Percentiles rank a stretch among this genome's conserved stretches.
Evolutionary conservation across 306 rosid species (phyloP).

Genomic region (Astragalus glycyphyllos): DNA sequence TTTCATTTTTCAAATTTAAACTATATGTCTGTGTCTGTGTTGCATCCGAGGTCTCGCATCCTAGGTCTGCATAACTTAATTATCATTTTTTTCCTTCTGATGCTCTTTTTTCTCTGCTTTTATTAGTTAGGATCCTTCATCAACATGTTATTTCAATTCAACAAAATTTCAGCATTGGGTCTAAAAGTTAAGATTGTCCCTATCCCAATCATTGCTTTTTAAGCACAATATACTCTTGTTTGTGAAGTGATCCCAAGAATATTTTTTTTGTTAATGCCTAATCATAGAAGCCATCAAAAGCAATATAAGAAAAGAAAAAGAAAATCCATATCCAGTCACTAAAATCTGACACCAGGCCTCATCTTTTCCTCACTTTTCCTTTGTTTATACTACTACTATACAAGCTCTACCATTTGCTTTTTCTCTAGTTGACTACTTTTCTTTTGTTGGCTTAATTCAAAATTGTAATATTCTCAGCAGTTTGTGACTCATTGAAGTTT

Average conservation of each 20-base stretch:
- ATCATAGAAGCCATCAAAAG: conserved; percentile 94
- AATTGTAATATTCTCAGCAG: conserved; percentile 44
- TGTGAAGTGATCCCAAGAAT: conserved; percentile 76
- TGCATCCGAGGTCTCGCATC: too few species aligned
- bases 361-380: conserved; percentile 54
- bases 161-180: conserved; percentile 55
- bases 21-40: too few species aligned
- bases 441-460: conserved; percentile 50
- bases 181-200: conserved; percentile 68
- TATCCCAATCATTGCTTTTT: conserved; percentile 91
- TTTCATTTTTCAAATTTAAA: too few species aligned
- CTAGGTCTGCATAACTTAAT: conserved; percentile 49
- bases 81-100: conserved; percentile 44
- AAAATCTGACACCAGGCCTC: conserved; percentile 58
- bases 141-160: conserved; percentile 45
- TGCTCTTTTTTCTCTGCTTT: conserved; percentile 50
- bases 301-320: conserved; percentile 47
- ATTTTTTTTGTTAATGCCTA: conserved; percentile 47
- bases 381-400: conserved; percentile 43
- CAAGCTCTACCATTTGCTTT: conserved; percentile 50
- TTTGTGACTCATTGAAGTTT: conserved; percentile 43
- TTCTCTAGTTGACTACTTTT: conserved; percentile 87
- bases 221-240: conserved; percentile 58
- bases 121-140: conserved; percentile 54
- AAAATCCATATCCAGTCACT: conserved; percentile 56